Evolutionary conservation across 805 yeast genomes (phyloP).

Genomic region (Kodamaea nitidulidarum): DNA sequence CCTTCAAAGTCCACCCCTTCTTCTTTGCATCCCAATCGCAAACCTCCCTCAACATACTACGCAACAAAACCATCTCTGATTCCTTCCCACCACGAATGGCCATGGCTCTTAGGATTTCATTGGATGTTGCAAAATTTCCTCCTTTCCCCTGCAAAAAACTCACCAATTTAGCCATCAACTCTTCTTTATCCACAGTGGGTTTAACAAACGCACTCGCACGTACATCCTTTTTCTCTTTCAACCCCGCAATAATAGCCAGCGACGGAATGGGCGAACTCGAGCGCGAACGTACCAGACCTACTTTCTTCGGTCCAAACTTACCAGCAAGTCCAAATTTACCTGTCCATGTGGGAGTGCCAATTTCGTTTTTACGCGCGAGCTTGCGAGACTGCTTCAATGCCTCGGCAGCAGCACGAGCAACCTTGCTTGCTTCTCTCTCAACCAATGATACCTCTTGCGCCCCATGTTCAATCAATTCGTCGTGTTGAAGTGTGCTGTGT

Average conservation of each 20-base stretch:
- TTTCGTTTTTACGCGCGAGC: conserved; percentile 38
- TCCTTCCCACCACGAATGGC: conserved; percentile 26
- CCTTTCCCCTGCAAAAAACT: conserved; percentile 34
- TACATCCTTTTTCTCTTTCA: conserved; percentile 41
- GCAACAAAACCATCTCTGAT: conserved; percentile 53
- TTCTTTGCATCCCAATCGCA: conserved; percentile 60
- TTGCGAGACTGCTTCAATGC: conserved; percentile 60
- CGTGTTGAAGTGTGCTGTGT: conserved; percentile 75
- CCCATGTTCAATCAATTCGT: conserved; percentile 58
- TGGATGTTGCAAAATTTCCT: conserved; percentile 44
- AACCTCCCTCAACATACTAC: conserved; percentile 65
- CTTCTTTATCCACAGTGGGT: conserved; percentile 16
- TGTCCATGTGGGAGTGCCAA: conserved; percentile 95
- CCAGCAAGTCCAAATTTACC: conserved; percentile 90
- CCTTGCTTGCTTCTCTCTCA: conserved; percentile 61
- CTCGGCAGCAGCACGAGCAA: conserved; percentile 49
- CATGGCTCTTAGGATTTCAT: conserved; percentile 40
- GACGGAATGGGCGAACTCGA: conserved; percentile 32
- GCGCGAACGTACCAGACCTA: neutral
- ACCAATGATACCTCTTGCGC: conserved; percentile 51
- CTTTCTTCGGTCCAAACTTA: conserved; percentile 31
- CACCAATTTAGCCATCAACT: conserved; percentile 34
- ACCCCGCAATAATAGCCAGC: conserved; percentile 44
- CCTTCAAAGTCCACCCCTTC: conserved; percentile 64
- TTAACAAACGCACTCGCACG: conserved; percentile 19